phyloP scores from a whole-genome alignment of 345 rosid species.

The Corymbia maculata region DNA sequence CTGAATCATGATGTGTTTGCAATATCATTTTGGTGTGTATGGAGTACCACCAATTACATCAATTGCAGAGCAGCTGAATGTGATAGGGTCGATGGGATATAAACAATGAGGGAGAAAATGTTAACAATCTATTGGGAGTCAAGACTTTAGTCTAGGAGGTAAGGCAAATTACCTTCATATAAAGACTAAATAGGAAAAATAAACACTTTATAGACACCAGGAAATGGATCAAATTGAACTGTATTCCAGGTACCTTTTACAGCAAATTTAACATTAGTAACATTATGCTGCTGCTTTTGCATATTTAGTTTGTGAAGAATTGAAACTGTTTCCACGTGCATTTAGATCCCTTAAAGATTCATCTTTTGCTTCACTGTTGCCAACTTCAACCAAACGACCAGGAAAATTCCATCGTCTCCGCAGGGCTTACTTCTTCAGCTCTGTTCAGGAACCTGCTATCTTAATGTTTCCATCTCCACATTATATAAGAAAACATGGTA shows the following conservation, averaged over 20 bases:
- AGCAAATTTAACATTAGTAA: background rate
- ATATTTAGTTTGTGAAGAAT: background rate
- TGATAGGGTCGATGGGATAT: background rate
- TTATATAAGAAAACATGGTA: slow-evolving; percentile 38
- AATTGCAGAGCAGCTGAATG: background rate
- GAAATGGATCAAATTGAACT: background rate
- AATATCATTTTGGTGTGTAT: background rate
- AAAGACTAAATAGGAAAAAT: background rate
- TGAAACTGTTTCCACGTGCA: background rate
- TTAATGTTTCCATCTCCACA: slow-evolving; percentile 27
- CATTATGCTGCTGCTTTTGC: background rate
- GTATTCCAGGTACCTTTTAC: background rate
- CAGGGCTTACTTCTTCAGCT: slow-evolving; percentile 37
- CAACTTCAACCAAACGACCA: slow-evolving; percentile 40
- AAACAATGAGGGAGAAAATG: background rate
- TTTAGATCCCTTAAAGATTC: background rate
- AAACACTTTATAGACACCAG: background rate
- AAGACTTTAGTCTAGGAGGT: background rate
- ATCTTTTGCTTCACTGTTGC: slow-evolving; percentile 14
- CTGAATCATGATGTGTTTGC: background rate
- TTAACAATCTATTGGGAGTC: background rate
- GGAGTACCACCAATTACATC: background rate
- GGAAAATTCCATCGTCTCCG: slow-evolving; percentile 32
- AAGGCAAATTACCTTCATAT: background rate
- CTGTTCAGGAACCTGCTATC: slow-evolving; percentile 37